These are phyloP conservation scores for Neofusicoccum ribis DNA, from an alignment of 2,329 filamentous ascomycete genomes.

Conservation along the genomic window DNA sequence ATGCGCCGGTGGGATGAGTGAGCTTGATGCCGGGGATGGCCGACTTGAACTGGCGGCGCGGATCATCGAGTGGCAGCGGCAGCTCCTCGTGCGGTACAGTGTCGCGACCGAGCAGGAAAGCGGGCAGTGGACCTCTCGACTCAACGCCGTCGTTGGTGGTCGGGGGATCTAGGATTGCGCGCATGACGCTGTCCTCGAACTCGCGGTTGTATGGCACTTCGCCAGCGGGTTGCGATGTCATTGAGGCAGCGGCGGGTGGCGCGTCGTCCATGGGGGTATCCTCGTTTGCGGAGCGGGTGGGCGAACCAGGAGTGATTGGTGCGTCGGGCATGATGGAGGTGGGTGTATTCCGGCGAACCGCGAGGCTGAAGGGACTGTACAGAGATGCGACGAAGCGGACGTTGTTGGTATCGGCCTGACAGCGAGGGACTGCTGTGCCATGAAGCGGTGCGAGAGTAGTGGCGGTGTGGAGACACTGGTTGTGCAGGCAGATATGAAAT, in stretches of 20 bases:
- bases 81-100: slow-evolving; percentile 36
- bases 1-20: slow-evolving; percentile 48
- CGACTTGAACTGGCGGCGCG: slow-evolving; percentile 44
- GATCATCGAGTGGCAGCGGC: slow-evolving; percentile 45
- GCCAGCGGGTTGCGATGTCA: slow-evolving; percentile 38
- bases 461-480: background rate
- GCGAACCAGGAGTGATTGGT: slow-evolving; percentile 27
- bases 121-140: slow-evolving; percentile 27
- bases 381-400: background rate
- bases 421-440: background rate
- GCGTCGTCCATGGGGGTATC: slow-evolving; percentile 26
- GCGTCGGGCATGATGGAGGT: slow-evolving; percentile 22
- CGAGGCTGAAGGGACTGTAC: background rate
- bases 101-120: slow-evolving; percentile 29
- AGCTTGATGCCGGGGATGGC: slow-evolving; percentile 46
- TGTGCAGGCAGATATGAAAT: no score
- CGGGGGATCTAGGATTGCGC: slow-evolving; percentile 37
- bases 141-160: slow-evolving; percentile 27
- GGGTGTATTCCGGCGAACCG: background rate
- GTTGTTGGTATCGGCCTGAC: background rate
- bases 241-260: slow-evolving; percentile 25
- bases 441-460: background rate
- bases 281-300: slow-evolving; percentile 35
- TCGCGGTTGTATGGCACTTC: slow-evolving; percentile 43
- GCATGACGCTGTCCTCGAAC: slow-evolving; percentile 48